Evolutionary conservation across 2,329 filamentous ascomycete species (phyloP).

Genomic region (Akanthomyces lecanii): DNA sequence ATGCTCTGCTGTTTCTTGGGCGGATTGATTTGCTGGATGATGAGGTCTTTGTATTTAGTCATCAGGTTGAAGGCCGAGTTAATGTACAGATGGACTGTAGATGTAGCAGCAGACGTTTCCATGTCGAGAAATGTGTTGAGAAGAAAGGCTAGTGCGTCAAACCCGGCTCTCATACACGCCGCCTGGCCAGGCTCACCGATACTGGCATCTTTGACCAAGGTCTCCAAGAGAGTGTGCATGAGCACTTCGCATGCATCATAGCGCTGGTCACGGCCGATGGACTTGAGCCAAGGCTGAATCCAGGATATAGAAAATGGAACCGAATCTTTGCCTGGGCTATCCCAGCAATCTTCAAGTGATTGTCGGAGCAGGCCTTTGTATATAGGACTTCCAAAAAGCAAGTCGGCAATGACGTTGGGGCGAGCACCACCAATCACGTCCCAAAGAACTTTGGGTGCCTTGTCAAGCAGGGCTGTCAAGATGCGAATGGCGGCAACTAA

Average conservation of each 20-base stretch:
- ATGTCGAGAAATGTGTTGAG: conserved; percentile 52
- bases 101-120: conserved; percentile 40
- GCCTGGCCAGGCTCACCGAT: conserved; percentile 56
- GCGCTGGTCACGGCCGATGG: conserved; percentile 70
- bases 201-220: conserved; percentile 50
- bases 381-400: conserved; percentile 70
- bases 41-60: conserved; percentile 57
- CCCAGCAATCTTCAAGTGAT: conserved; percentile 47
- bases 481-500: conserved; percentile 67
- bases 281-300: conserved; percentile 73
- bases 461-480: conserved; percentile 67
- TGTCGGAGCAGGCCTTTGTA: conserved; percentile 59
- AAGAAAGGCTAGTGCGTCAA: conserved; percentile 56
- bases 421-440: conserved; percentile 78
- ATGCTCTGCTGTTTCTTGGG: conserved; percentile 22
- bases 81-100: conserved; percentile 57
- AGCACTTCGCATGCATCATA: conserved; percentile 78
- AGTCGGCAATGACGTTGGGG: conserved; percentile 75
- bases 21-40: conserved; percentile 39
- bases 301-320: conserved; percentile 68
- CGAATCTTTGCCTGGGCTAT: conserved; percentile 40
- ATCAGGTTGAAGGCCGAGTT: conserved; percentile 63
- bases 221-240: conserved; percentile 67
- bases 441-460: conserved; percentile 80
- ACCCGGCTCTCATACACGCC: conserved; percentile 60